Base-by-base conservation (phyloP, 495 filamentous ascomycete genomes). In the Durotheca rogersii region DNA sequence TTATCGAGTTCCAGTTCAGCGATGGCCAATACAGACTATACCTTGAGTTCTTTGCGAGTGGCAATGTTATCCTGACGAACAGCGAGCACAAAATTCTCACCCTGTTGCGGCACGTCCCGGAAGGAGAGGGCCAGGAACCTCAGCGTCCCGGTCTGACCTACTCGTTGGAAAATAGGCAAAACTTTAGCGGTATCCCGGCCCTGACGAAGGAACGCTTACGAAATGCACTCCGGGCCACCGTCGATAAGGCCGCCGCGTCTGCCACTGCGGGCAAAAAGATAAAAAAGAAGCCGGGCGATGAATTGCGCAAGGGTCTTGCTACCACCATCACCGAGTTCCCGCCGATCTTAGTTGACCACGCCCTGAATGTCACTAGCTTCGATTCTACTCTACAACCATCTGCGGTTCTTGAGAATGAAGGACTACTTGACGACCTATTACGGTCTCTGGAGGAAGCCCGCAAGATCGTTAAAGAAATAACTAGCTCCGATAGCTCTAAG, bases 11-110 rank as follows among this genome's bases (percentile, higher is more conserved):
- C 43, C 80, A 85, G 64, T 96, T 98, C 67, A 92, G 87, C 60
- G 90, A 96, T 73, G 92, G 93, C 14, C 76, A 80, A 53, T 96
- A 92, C 62, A 78, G 85, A 29, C 72, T 98, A 27, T 95, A 89
- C 64, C 72, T 98, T 30, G 93, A 98, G 69, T 98, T 98, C 71
- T 98, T 93, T 69, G 92, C 93, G 3, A 81, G 74, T 50, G 93
- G 93, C 25, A 98, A 98, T 66, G 84, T 98, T 45, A 86, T 98
- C 41, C 74, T 98, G 40, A 94, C 90, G 2, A 89, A 96, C 62
- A 74, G 77, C 30, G 85, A 92, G 10, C 72, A 88, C 44, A 87
- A 81, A 37, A 86, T 96, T 48, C 62, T 96, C 9, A 81, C 86
- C 2, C 70, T 96, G 30, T 73, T 94, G 59, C 83, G 93, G n/a